Evolutionary conservation across 2,329 filamentous ascomycete genomes (phyloP), one percentile per base, ranked within the genome.

Genomic region (Pseudocercospora eumusae): DNA sequence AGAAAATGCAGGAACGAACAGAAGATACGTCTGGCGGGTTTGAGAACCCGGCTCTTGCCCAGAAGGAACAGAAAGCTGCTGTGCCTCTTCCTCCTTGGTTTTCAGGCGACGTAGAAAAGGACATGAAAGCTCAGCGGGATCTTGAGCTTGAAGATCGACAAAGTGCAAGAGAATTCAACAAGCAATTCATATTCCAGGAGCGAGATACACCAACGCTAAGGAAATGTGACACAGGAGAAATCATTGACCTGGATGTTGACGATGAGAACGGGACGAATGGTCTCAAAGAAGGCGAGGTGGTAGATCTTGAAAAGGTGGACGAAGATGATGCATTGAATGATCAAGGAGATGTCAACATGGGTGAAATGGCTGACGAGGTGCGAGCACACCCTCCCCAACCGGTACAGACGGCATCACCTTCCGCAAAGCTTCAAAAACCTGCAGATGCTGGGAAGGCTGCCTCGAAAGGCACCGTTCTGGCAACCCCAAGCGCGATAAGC

Each of bases 61-160:
- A 73, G 11, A 63, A 70, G 40, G 69, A 75, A 50, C 69, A 73
- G 6, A 75, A 75, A 57, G 77, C 64, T 74, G 79, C 83, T 1
- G 81, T 79, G n/a, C 88, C 88, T 0, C 72, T 93, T 7, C 91
- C 91, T 1, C 91, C 91, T 0, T 95, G 91, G 91, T 83, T 95
- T 70, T 77, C 79, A 2, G 84, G 86, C 3, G 75, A 79, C 64
- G 77, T 86, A 5, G 81, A 82, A 23, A 72, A 77, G 1, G 89
- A 92, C 61, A 86, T 93, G n/a, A 69, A 69, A 27, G 73, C 74
- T 33, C 77, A 80, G 58, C 75, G 75, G 57, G 67, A 58, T 3
- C 49, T 77, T 11, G 75, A 81, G 57, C 71, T 73, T 25, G 72
- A 76, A 59, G 75, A 78, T 31, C 82, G 88, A 63, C 83, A 88